Conservation (phyloP, 2,329 filamentous ascomycete genomes). For the Cordyceps cateniannulata region DNA sequence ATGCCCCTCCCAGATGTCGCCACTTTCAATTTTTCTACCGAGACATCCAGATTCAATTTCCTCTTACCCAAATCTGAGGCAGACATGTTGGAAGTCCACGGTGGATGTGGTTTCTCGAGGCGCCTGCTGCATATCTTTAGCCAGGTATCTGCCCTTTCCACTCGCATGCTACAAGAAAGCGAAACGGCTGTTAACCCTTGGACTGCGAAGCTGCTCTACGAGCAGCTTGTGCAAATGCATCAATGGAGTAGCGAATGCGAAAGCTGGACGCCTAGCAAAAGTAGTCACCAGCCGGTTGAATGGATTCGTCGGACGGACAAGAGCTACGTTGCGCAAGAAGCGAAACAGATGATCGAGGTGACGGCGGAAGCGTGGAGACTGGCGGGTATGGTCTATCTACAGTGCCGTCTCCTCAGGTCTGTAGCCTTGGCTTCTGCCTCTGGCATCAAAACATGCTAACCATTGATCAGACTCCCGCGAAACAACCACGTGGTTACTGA, state of each 20-base stretch:
- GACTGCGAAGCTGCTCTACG: constrained; percentile 22
- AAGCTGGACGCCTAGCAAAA: constrained; percentile 18
- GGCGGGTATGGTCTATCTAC: constrained; percentile 31
- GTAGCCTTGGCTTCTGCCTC: background rate
- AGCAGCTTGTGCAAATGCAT: constrained; percentile 25
- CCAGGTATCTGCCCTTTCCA: constrained; percentile 31
- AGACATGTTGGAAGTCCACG: constrained; percentile 33
- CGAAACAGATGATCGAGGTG: constrained; percentile 32
- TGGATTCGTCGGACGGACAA: constrained; percentile 24
- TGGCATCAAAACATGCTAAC: background rate
- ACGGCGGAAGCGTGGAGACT: constrained; percentile 37
- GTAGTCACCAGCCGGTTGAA: constrained; percentile 18
- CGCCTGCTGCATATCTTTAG: too few relatives aligned
- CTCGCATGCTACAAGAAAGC: constrained; percentile 28
- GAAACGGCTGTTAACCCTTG: constrained; percentile 28
- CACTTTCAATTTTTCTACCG: constrained; percentile 23
- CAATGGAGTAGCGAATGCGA: constrained; percentile 30
- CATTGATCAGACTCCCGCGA: constrained; percentile 26
- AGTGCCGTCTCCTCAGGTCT: constrained; percentile 33
- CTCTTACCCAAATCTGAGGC: constrained; percentile 29
- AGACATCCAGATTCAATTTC: constrained; percentile 31
- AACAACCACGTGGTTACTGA: constrained; percentile 28
- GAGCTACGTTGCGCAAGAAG: constrained; percentile 21
- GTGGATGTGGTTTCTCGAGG: constrained; percentile 35
- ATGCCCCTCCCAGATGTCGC: constrained; percentile 23